phyloP scores from a whole-genome alignment of 352 stramenopile species.

The Achlya hypogyna region DNA sequence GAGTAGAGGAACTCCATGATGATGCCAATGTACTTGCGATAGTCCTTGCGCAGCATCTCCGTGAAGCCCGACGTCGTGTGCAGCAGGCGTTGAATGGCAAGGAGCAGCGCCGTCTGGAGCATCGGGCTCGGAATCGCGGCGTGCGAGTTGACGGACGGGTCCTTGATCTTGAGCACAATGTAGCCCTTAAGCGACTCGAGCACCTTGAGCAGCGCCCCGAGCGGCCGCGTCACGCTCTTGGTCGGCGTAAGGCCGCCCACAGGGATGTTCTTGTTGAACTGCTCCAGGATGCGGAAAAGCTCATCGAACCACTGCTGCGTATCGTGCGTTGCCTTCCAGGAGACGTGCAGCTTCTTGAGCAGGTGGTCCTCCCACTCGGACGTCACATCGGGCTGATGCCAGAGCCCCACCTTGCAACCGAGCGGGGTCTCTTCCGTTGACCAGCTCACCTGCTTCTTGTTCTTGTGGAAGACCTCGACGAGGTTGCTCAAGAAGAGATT shows the following conservation, averaged over 20 bases:
- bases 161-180: conserved; percentile 69
- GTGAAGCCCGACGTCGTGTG: conserved; percentile 78
- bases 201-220: conserved; percentile 75
- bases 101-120: conserved; percentile 70
- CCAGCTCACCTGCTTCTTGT: conserved; percentile 80
- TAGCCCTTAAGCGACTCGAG: conserved; percentile 82
- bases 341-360: conserved; percentile 69
- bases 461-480: conserved; percentile 84
- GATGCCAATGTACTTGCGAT: conserved; percentile 74
- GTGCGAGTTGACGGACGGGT: conserved; percentile 61
- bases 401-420: conserved; percentile 80
- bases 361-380: conserved; percentile 79
- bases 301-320: conserved; percentile 37
- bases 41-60: conserved; percentile 79
- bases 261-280: conserved; percentile 82
- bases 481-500: conserved; percentile 79
- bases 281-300: conserved; percentile 70
- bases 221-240: conserved; percentile 52
- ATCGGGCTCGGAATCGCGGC: conserved; percentile 68
- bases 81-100: conserved; percentile 71
- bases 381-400: conserved; percentile 59
- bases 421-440: conserved; percentile 80
- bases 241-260: conserved; percentile 51
- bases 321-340: conserved; percentile 70
- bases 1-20: conserved; percentile 83